Conservation (phyloP, 306 rosid genomes). For the Malus sylvestris region DNA sequence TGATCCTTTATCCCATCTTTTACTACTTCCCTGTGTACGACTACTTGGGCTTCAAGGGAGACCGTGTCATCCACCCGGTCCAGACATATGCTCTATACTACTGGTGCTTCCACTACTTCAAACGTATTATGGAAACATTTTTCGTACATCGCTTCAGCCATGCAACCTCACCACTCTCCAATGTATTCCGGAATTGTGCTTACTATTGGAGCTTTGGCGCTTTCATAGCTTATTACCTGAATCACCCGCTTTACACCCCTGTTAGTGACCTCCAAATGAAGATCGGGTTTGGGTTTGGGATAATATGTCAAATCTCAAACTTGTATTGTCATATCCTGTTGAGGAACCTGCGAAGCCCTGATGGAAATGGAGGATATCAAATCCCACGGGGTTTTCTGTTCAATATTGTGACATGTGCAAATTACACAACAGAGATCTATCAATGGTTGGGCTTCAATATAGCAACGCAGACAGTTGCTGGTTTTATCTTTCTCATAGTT, state of each 20-base stretch:
- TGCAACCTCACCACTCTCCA: constrained; percentile 90
- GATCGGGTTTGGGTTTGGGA: constrained; percentile 80
- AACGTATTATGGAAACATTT: constrained; percentile 89
- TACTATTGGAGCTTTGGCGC: constrained; percentile 91
- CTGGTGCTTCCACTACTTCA: constrained; percentile 93
- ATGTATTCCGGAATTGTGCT: constrained; percentile 94
- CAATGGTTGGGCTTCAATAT: constrained; percentile 98
- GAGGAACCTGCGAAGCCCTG: constrained; percentile 72
- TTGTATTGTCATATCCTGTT: constrained; percentile 82
- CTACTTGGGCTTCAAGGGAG: constrained; percentile 65
- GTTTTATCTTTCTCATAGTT: constrained; percentile 62
- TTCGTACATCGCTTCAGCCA: constrained; percentile 95
- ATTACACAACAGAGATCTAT: constrained; percentile 92
- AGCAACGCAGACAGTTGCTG: constrained; percentile 89
- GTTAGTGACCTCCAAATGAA: constrained; percentile 83
- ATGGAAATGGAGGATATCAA: constrained; percentile 87
- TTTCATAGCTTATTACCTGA: constrained; percentile 71
- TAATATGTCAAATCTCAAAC: constrained; percentile 63
- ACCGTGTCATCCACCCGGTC: constrained; percentile 67
- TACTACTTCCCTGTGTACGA: constrained; percentile 71
- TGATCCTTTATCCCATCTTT: constrained; percentile 84
- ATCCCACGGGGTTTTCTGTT: constrained; percentile 87
- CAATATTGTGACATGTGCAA: constrained; percentile 92
- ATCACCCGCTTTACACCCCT: constrained; percentile 85
- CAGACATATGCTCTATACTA: constrained; percentile 92